phyloP scores from a whole-genome alignment of 2,329 filamentous ascomycete species.

The Pseudopyrenochaeta lycopersici region DNA sequence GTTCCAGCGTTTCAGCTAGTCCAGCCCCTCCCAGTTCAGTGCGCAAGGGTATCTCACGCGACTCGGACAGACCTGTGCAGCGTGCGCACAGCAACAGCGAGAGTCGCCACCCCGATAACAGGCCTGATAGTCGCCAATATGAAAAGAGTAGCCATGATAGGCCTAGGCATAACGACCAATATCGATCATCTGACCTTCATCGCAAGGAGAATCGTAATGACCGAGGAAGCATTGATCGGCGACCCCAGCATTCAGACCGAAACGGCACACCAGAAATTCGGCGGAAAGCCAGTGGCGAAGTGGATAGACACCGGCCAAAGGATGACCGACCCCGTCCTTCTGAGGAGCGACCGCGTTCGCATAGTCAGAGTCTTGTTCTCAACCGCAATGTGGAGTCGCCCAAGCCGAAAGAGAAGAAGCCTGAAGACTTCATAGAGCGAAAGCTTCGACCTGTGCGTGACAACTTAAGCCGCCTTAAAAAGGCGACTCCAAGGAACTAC shows the following conservation, averaged over 20 bases:
- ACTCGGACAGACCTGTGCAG: constrained; percentile 48
- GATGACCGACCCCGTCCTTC: constrained; percentile 62
- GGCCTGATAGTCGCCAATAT: constrained; percentile 42
- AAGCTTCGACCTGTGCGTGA: constrained; percentile 67
- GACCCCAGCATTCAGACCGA: constrained; percentile 41
- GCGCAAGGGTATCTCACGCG: constrained; percentile 43
- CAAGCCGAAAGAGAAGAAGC: constrained; percentile 38
- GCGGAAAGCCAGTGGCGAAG: constrained; percentile 56
- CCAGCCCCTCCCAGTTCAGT: constrained; percentile 65
- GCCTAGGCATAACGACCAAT: constrained; percentile 48
- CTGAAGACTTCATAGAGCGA: constrained; percentile 61
- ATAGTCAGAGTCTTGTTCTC: constrained; percentile 59
- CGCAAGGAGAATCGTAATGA: constrained; percentile 50
- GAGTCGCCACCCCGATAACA: constrained; percentile 42
- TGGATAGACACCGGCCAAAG: constrained; percentile 27
- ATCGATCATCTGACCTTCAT: constrained; percentile 39
- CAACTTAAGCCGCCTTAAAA: constrained; percentile 67
- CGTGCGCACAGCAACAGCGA: constrained; percentile 50
- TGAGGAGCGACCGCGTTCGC: constrained; percentile 45
- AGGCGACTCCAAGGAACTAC: constrained; percentile 69
- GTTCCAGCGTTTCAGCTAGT: constrained; percentile 73
- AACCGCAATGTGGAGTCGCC: constrained; percentile 45
- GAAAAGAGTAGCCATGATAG: constrained; percentile 38
- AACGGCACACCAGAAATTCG: constrained; percentile 57
- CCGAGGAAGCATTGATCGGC: constrained; percentile 49